Evolutionary conservation across 2,329 filamentous ascomycete genomes (phyloP), one percentile per base, ranked within the genome.

Genomic region (Penicillium sclerotigenum): DNA sequence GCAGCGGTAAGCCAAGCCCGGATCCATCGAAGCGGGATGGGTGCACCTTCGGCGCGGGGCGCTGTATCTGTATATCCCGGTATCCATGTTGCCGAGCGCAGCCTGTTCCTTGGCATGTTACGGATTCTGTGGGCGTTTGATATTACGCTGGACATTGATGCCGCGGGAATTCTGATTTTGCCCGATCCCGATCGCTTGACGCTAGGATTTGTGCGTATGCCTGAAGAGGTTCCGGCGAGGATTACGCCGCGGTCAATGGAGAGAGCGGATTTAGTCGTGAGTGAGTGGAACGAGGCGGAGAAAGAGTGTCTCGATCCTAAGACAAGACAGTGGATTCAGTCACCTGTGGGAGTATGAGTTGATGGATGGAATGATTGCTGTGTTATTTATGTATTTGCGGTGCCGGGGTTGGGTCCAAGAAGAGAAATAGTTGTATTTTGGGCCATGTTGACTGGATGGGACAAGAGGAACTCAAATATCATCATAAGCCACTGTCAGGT

Each of bases 41-140:
- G 9, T 84, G 81, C 65, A 77, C 75, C 0, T 86, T 83, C 52
- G 83, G 83, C 20, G 79, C 79, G 9, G 83, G 83, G 1, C 74
- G 83, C 6, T 75, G 83, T 24, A 77, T n/a, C n/a, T n/a, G n/a
- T 85, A 41, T 87, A 84, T 65, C 82, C 80, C 3, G 84, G 83
- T 0, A 80, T 82, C 29, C 80, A 83, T 50, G 72, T 86, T 2
- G 81, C 80, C 0, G 78, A 81, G 53, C 75, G 77, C 6, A 75
- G 72, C 10, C 60, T 83, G 14, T 81, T 79, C 60, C 69, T 83
- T 8, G 75, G 67, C 13, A 76, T 81, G 31, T 72, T 79, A 4
- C 73, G 79, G 4, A 71, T 83, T 22, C 64, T 81, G 29, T 82
- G 80, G 78, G 76, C 74, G 0, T 81, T 79, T 60, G 63, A 78